Evolutionary conservation across 2,329 filamentous ascomycete species (phyloP).

Genomic region (Xylaria sp.): DNA sequence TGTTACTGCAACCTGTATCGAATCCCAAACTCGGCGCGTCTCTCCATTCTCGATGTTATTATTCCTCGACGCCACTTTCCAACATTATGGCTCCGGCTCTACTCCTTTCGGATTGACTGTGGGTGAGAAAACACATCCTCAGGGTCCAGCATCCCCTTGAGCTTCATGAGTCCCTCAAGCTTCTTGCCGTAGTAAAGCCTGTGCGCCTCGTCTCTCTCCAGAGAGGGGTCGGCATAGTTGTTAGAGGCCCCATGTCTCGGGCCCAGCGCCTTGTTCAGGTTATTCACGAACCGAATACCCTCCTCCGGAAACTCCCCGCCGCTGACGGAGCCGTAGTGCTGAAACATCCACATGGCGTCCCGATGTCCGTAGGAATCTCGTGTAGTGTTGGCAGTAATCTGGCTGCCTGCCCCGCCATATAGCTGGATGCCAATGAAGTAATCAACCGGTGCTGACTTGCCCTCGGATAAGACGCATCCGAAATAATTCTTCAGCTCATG

Average conservation of each 20-base stretch:
- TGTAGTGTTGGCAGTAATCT: constrained; percentile 42
- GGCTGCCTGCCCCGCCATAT: constrained; percentile 51
- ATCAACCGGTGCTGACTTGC: constrained; percentile 34
- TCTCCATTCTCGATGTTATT: background rate
- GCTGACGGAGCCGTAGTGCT: constrained; percentile 45
- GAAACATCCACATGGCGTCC: constrained; percentile 49
- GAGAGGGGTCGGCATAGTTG: constrained; percentile 46
- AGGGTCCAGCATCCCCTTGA: constrained; percentile 46
- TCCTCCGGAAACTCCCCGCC: constrained; percentile 35
- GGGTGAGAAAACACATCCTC: constrained; percentile 45
- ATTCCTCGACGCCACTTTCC: background rate
- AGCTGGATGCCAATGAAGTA: constrained; percentile 52
- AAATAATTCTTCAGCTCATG: constrained; percentile 46
- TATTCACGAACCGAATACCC: constrained; percentile 42
- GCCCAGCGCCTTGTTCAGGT: constrained; percentile 42
- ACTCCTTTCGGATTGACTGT: constrained; percentile 42
- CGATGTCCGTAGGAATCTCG: constrained; percentile 46
- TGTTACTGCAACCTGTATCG: background rate
- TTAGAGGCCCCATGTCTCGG: constrained; percentile 42
- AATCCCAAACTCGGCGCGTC: background rate
- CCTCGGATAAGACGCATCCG: constrained; percentile 38
- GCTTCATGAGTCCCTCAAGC: constrained; percentile 35
- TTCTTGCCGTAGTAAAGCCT: constrained; percentile 43
- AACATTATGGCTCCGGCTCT: background rate
- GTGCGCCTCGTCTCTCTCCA: constrained; percentile 40